A percentile compares a stretch with the other conserved stretches of the same genome.
These are phyloP conservation scores for Chenopodium quinoa DNA, from an alignment of 148 eudicot genomes.

Conservation along the genomic window DNA sequence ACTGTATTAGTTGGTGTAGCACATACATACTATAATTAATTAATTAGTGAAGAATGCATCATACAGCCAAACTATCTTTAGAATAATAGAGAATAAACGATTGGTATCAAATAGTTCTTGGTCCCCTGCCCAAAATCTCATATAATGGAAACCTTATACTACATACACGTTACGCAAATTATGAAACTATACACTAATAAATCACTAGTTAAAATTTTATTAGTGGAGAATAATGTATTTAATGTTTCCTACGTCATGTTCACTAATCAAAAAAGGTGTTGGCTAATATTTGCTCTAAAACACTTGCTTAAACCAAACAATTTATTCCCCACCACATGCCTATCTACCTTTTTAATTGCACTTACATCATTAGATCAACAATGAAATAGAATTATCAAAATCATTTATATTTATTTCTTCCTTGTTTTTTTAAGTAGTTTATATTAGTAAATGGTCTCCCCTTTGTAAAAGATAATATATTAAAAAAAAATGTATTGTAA, in stretches of 20 bases:
- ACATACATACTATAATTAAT: neutral
- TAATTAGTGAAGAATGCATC: neutral
- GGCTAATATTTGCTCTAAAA: conserved; percentile 23
- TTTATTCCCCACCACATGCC: conserved; percentile 7
- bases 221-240: conserved; percentile 17
- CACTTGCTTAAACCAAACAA: conserved; percentile 2
- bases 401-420: neutral
- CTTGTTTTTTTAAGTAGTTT: neutral
- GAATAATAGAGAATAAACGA: no score
- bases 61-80: neutral
- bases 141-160: conserved; percentile 15
- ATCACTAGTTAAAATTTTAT: neutral
- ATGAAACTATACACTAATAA: neutral
- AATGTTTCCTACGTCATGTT: conserved; percentile 21
- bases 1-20: neutral
- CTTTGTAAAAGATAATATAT: no score
- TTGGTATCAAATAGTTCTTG: neutral
- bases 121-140: neutral
- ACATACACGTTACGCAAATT: conserved; percentile 3
- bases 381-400: neutral
- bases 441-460: neutral
- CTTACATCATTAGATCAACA: neutral
- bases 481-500: no score
- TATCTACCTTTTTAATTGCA: neutral
- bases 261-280: conserved; percentile 20